Percentiles rank a stretch among this genome's conserved stretches.
These are phyloP conservation scores for Ehretia macrophylla DNA, from an alignment of 257 asterid species.

Conservation along the genomic window DNA sequence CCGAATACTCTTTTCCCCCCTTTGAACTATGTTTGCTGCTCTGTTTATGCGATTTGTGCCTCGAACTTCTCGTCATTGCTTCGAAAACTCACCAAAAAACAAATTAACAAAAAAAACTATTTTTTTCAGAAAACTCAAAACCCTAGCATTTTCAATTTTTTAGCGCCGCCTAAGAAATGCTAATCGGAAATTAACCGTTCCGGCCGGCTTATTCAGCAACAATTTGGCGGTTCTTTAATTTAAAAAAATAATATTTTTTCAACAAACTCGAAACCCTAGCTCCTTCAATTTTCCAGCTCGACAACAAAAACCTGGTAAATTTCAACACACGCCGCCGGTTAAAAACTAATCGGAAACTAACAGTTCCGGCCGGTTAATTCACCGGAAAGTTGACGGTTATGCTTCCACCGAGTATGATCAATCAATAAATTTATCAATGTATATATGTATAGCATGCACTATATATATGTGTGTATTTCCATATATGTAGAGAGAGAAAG, in stretches of 20 bases:
- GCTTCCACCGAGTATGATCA: no score
- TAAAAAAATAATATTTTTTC: no score
- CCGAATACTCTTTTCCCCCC: conserved; percentile 64
- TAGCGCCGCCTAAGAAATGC: no score
- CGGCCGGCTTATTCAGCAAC: no score
- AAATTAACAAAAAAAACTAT: conserved; percentile 6
- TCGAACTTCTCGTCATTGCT: conserved; percentile 84
- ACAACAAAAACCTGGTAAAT: conserved; percentile 19
- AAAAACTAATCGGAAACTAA: conserved; percentile 20
- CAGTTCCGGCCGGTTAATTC: neutral
- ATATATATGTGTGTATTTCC: no score
- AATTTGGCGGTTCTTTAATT: no score
- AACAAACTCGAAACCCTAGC: conserved; percentile 57
- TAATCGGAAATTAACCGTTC: no score
- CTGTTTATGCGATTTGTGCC: conserved; percentile 87
- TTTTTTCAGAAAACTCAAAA: no score
- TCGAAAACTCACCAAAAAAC: conserved; percentile 1
- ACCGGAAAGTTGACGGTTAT: conserved; percentile 27
- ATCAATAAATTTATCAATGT: no score
- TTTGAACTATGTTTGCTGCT: conserved; percentile 82
- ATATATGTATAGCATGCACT: no score
- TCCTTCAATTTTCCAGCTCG: conserved; percentile 10
- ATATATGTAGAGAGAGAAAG: no score
- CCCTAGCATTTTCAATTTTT: no score
- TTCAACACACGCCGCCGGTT: conserved; percentile 8